A percentile compares a stretch with the other conserved stretches of the same genome.
phyloP scores from a whole-genome alignment of 441 rosid species.

The Euphorbia schlechtendalii region DNA sequence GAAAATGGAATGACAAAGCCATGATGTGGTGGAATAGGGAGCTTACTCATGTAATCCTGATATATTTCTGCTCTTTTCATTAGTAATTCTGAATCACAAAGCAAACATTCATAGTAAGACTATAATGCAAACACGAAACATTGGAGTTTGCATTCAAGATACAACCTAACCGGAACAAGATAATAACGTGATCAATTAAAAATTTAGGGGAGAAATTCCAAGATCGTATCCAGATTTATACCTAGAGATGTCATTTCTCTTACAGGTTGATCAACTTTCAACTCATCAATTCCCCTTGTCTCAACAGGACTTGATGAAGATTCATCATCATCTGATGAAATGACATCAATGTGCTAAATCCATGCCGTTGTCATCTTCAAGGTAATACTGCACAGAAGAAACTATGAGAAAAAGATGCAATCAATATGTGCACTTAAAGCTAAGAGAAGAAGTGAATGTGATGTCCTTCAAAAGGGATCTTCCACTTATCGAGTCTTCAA shows the following conservation, averaged over 20 bases:
- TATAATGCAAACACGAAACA: background rate
- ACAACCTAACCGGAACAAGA: too few species aligned
- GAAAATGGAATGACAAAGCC: conserved; percentile 70
- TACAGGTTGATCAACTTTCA: conserved; percentile 15
- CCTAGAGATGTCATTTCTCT: conserved; percentile 37
- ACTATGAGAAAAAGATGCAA: background rate
- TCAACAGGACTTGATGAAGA: conserved; percentile 33
- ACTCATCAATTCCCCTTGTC: conserved; percentile 19
- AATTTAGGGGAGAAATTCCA: too few species aligned
- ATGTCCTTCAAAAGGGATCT: too few species aligned
- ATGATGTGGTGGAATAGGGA: conserved; percentile 47
- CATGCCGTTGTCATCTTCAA: conserved; percentile 48
- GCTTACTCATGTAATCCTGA: conserved; percentile 72
- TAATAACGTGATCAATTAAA: too few species aligned
- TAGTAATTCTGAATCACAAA: conserved; percentile 33
- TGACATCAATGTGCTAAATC: conserved; percentile 42
- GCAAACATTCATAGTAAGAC: background rate
- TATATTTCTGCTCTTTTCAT: conserved; percentile 62
- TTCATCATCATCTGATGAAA: conserved; percentile 47
- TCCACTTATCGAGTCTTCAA: too few species aligned
- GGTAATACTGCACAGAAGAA: background rate
- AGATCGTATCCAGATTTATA: conserved; percentile 20
- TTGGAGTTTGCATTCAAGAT: background rate
- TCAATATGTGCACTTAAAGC: background rate
- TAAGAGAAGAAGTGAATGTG: too few species aligned